A percentile compares a stretch with the other conserved stretches of the same genome.
These are phyloP conservation scores for Mycena filopes DNA, from an alignment of 768 basidiomycete genomes.

Conservation along the genomic window DNA sequence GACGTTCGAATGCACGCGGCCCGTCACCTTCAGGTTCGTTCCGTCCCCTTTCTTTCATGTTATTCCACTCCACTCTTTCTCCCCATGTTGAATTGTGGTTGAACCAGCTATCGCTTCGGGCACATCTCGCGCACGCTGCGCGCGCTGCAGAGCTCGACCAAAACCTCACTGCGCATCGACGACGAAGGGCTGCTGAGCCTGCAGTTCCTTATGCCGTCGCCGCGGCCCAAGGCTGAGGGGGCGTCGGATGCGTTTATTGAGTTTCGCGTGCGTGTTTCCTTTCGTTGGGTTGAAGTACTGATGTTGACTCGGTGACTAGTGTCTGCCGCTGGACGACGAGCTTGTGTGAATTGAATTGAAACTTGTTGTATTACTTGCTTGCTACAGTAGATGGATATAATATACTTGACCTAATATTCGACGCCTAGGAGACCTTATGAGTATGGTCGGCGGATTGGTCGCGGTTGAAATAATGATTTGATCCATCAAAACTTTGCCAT, in stretches of 20 bases:
- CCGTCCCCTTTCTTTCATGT: background rate
- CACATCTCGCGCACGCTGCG: slow-evolving; percentile 78
- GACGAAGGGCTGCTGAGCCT: slow-evolving; percentile 84
- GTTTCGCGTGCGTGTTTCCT: slow-evolving; percentile 76
- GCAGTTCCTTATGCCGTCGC: slow-evolving; percentile 87
- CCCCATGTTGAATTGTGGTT: too few relatives aligned
- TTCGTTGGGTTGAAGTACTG: background rate
- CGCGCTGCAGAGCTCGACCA: slow-evolving; percentile 85
- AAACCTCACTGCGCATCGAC: slow-evolving; percentile 91
- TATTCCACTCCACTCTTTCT: background rate
- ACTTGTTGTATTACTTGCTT: slow-evolving; percentile 25
- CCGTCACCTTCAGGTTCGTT: slow-evolving; percentile 76
- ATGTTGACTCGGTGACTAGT: slow-evolving; percentile 47
- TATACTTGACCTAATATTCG: too few relatives aligned
- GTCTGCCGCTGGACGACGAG: slow-evolving; percentile 55
- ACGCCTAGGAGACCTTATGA: too few relatives aligned
- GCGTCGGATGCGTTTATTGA: slow-evolving; percentile 78
- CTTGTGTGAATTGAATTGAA: slow-evolving; percentile 19
- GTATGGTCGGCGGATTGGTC: too few relatives aligned
- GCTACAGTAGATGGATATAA: background rate
- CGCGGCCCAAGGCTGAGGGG: slow-evolving; percentile 53
- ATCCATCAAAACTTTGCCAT: too few relatives aligned
- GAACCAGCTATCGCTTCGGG: slow-evolving; percentile 87
- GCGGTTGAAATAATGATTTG: too few relatives aligned
- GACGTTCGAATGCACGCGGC: slow-evolving; percentile 81